phyloP scores from a whole-genome alignment of 495 filamentous ascomycete genomes.

The Penicillium cataractarum region DNA sequence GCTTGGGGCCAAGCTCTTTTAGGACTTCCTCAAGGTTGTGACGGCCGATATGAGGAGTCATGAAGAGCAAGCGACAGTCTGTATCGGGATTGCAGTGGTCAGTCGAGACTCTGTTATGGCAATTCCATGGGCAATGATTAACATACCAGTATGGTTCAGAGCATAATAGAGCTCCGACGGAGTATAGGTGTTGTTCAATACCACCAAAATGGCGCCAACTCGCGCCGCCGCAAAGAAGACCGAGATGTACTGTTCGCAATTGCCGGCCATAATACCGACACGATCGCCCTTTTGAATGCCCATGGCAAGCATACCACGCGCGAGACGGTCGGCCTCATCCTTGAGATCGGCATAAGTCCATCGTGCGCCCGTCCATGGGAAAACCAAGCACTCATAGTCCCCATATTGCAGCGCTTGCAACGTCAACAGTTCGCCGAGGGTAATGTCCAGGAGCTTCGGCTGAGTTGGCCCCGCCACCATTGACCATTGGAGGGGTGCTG shows the following conservation, averaged over 20 bases:
- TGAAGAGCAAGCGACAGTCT: conserved; percentile 67
- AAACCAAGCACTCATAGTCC: conserved; percentile 62
- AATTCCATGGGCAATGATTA: conserved; percentile 10
- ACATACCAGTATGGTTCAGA: conserved; percentile 66
- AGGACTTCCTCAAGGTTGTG: conserved; percentile 59
- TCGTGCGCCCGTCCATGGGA: conserved; percentile 66
- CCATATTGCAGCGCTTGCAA: conserved; percentile 64
- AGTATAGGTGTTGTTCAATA: conserved; percentile 74
- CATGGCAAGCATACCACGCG: conserved; percentile 59
- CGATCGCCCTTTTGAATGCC: conserved; percentile 66
- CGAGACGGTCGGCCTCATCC: conserved; percentile 60
- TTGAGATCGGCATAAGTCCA: conserved; percentile 70
- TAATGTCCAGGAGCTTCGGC: conserved; percentile 61
- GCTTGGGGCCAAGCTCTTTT: conserved; percentile 46
- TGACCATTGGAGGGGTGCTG: conserved; percentile 40
- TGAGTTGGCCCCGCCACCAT: conserved; percentile 63
- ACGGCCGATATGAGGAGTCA: conserved; percentile 62
- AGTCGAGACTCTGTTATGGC: background rate
- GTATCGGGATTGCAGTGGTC: background rate
- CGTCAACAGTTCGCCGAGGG: conserved; percentile 62
- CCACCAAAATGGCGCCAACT: conserved; percentile 69
- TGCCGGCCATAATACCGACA: conserved; percentile 71
- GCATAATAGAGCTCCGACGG: conserved; percentile 64
- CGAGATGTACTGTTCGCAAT: conserved; percentile 70
- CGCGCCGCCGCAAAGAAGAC: conserved; percentile 69